These are phyloP conservation scores for Globisporangium echinulatum DNA, from an alignment of 352 stramenopile species.

Conservation along the genomic window DNA sequence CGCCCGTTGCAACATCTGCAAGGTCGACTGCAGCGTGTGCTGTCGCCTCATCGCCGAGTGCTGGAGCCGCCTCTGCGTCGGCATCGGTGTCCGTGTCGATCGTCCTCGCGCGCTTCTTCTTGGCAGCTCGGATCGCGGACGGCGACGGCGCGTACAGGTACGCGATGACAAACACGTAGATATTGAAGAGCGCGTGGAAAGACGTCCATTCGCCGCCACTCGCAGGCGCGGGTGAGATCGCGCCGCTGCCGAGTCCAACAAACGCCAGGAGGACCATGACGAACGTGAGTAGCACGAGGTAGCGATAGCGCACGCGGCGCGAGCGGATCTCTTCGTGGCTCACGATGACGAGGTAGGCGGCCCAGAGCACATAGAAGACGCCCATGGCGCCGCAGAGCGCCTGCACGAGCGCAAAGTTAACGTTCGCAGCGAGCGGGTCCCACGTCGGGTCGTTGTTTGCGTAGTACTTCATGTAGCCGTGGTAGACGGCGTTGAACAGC, in stretches of 20 bases:
- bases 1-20: not conserved
- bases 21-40: conserved; percentile 1
- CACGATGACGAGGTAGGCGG: conserved; percentile 25
- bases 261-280: conserved; percentile 49
- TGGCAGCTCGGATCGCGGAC: conserved; percentile 20
- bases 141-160: conserved; percentile 51
- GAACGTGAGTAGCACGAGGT: conserved; percentile 35
- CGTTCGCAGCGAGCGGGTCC: conserved; percentile 34
- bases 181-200: conserved; percentile 45
- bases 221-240: conserved; percentile 36
- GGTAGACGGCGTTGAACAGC: conserved; percentile 44
- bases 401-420: conserved; percentile 29
- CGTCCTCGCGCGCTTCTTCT: conserved; percentile 15
- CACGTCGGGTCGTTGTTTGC: conserved; percentile 47
- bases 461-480: conserved; percentile 59
- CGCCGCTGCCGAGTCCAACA: conserved; percentile 26
- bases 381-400: conserved; percentile 33
- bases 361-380: conserved; percentile 46
- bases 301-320: conserved; percentile 41
- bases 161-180: conserved; percentile 51
- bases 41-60: conserved; percentile 5
- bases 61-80: conserved; percentile 20
- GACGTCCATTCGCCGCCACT: conserved; percentile 47
- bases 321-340: conserved; percentile 37
- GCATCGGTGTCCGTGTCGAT: conserved; percentile 6